Conservation (phyloP, 768 basidiomycete genomes). For the Boletus pseudo-olivaceus region DNA sequence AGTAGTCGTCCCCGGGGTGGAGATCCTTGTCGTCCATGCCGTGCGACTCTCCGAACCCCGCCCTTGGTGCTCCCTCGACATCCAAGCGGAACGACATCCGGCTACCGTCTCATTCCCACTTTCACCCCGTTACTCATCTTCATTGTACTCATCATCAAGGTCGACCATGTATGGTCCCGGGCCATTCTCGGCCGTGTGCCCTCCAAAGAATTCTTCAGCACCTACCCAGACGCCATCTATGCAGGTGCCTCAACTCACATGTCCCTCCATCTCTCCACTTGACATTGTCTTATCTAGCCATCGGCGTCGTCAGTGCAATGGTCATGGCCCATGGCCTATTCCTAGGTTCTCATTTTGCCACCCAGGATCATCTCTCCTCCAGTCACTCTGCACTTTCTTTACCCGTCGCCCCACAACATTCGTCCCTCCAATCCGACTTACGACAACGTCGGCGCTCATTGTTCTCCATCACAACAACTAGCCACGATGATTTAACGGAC, state of each 20-base stretch:
- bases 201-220: constrained; percentile 31
- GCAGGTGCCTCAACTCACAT: constrained; percentile 24
- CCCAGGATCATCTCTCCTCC: constrained; percentile 21
- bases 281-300: constrained; percentile 21
- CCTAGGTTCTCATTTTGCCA: constrained; percentile 35
- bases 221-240: no score
- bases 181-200: constrained; percentile 35
- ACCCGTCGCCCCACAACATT: background rate
- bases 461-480: constrained; percentile 6
- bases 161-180: no score
- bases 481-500: constrained; percentile 3
- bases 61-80: no score
- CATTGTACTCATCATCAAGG: no score
- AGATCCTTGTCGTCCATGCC: constrained; percentile 57
- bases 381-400: constrained; percentile 39
- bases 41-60: no score
- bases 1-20: constrained; percentile 79
- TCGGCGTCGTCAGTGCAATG: constrained; percentile 47
- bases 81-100: no score
- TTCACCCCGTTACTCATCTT: no score
- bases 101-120: no score
- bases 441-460: constrained; percentile 1
- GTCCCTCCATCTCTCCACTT: constrained; percentile 14
- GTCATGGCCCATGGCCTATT: constrained; percentile 61
- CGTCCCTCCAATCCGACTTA: background rate